Evolutionary conservation across 176 grass and related monocot species (phyloP), one percentile per base, ranked within the genome.

Genomic region (Eremochloa ophiuroides): DNA sequence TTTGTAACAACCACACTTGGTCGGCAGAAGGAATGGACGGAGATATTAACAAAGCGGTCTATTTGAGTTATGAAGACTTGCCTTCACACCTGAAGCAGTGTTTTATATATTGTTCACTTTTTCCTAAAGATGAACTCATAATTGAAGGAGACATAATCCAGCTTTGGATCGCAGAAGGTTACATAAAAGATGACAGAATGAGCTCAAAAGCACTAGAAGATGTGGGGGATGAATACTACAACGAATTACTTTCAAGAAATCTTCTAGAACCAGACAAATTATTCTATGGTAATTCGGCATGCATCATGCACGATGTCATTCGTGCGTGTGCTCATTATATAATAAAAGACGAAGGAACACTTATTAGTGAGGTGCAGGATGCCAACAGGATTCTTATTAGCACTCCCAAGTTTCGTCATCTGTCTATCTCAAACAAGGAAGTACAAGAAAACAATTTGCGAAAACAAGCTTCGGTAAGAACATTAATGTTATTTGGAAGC

Each of bases 31-130:
- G 16, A 22, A 62, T 78, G 0, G 20, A 29, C 18, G 37, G 73
- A 12, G 56, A 79, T 25, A 41, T 89, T 18, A 69, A 20, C 12
- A 75, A 28, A 43, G 81, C 87, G 0, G 37, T 89, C 14, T 69
- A 80, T 71, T 38, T 84, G 12, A 78, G 81, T 20, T 84, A 80
- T 17, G 59, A 84, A 39, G 81, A 84, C 8, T 65, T 89, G 22
- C 76, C 81, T 30, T 47, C 68, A 22, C 20, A 84, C 55, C 43
- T 89, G 41, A 89, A 80, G 17, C 87, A 80, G 1, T 89, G 70
- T 18, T 80, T 88, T 61, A 1, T 84, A 0, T 80, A 33, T 26
- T 84, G 69, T 9, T 80, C 81, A 14, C 72, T 84, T 23, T 63
- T 84, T 10, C 81, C 87, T 28, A 73, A 46, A 27, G 44, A 47